These are phyloP conservation scores for Tarenaya hassleriana DNA, from an alignment of 345 rosid genomes.

Conservation along the genomic window DNA sequence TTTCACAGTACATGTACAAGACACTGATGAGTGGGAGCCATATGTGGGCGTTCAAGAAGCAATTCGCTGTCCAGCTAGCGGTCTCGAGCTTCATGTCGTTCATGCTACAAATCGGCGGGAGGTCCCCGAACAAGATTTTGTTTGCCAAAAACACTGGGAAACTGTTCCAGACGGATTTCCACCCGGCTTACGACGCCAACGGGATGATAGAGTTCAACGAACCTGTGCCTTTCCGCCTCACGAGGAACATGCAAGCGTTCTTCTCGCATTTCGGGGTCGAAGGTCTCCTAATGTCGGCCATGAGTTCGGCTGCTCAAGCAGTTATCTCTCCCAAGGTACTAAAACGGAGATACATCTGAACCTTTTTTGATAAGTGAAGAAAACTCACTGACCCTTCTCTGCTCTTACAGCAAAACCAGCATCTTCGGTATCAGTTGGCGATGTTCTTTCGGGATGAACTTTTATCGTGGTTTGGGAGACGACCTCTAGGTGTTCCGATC, in stretches of 20 bases:
- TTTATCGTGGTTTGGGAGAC: slow-evolving; percentile 92
- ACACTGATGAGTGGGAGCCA: slow-evolving; percentile 78
- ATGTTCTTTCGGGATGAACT: slow-evolving; percentile 98
- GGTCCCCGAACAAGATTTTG: slow-evolving; percentile 93
- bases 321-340: slow-evolving; percentile 77
- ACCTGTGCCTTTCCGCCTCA: slow-evolving; percentile 93
- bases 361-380: too few species aligned
- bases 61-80: slow-evolving; percentile 92
- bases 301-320: slow-evolving; percentile 95
- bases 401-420: slow-evolving; percentile 69
- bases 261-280: slow-evolving; percentile 94
- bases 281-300: slow-evolving; percentile 91
- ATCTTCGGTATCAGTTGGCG: slow-evolving; percentile 88
- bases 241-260: slow-evolving; percentile 96
- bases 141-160: slow-evolving; percentile 98
- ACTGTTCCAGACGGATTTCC: slow-evolving; percentile 95
- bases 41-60: slow-evolving; percentile 98
- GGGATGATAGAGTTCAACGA: slow-evolving; percentile 93
- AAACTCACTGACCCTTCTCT: slow-evolving; percentile 1
- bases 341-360: not conserved
- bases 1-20: slow-evolving; percentile 97
- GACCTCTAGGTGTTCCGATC: slow-evolving; percentile 69
- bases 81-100: slow-evolving; percentile 97
- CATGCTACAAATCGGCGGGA: slow-evolving; percentile 95
- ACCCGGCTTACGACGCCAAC: slow-evolving; percentile 82